phyloP scores from a whole-genome alignment of 2,329 filamentous ascomycete genomes.

The Ceratocystis diversiconidia region DNA sequence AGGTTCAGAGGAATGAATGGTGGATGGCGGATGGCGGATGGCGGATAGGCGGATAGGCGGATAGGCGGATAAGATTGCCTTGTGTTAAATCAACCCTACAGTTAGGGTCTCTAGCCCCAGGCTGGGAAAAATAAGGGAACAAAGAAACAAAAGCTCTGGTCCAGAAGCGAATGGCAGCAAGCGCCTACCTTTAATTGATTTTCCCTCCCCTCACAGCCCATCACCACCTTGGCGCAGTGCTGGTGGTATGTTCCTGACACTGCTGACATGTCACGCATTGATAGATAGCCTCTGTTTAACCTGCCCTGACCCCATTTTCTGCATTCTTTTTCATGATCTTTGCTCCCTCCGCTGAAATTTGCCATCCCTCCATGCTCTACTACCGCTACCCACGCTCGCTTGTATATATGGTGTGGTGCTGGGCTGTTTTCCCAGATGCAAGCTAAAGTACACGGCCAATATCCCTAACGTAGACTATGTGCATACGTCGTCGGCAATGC shows the following conservation, averaged over 20 bases:
- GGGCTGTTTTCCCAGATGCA: background rate
- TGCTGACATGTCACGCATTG: too few species aligned
- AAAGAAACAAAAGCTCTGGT: too few species aligned
- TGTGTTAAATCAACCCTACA: background rate
- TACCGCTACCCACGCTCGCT: background rate
- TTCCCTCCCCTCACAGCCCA: too few species aligned
- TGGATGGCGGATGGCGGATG: background rate
- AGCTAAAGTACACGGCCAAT: background rate
- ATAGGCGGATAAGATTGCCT: slow-evolving; percentile 4
- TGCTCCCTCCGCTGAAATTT: too few species aligned
- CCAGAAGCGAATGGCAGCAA: background rate
- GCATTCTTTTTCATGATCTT: too few species aligned
- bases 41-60: slow-evolving; percentile 17
- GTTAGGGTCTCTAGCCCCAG: background rate
- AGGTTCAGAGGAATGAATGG: too few species aligned
- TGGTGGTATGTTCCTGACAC: too few species aligned
- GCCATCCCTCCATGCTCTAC: background rate
- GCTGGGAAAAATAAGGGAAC: too few species aligned
- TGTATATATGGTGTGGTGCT: background rate
- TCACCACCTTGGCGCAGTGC: too few species aligned
- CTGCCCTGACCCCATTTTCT: too few species aligned
- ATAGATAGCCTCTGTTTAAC: too few species aligned
- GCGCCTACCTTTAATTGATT: background rate
- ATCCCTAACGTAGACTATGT: background rate
- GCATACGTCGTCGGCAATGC: background rate